These are phyloP conservation scores for Globisporangium perplexum DNA, from an alignment of 352 stramenopile genomes.

Conservation along the genomic window DNA sequence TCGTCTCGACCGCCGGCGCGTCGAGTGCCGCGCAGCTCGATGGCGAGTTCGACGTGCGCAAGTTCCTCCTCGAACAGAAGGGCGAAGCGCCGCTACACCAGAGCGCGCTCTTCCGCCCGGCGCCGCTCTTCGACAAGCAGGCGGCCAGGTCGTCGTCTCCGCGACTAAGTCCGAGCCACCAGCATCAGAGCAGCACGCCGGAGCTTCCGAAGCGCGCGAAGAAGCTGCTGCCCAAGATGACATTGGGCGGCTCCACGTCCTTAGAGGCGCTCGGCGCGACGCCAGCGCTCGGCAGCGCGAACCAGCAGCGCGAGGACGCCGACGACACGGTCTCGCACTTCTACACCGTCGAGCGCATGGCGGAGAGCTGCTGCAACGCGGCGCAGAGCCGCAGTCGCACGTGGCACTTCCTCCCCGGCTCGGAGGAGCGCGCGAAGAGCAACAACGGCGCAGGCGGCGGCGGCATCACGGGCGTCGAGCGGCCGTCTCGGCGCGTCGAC, in stretches of 20 bases:
- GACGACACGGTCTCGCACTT: slow-evolving; percentile 53
- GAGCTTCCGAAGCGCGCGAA: slow-evolving; percentile 10
- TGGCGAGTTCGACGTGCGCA: slow-evolving; percentile 52
- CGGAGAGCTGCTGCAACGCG: slow-evolving; percentile 63
- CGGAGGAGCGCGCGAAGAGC: slow-evolving; percentile 50
- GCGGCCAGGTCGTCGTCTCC: slow-evolving; percentile 1
- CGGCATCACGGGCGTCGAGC: slow-evolving; percentile 44
- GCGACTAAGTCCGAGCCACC: slow-evolving; percentile 1
- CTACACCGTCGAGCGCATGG: slow-evolving; percentile 74
- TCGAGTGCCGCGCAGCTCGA: not conserved
- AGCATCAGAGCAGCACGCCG: not conserved
- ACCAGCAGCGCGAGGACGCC: slow-evolving; percentile 20
- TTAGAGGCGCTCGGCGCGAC: not conserved
- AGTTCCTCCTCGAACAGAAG: slow-evolving; percentile 66
- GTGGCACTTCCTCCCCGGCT: slow-evolving; percentile 65
- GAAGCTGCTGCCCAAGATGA: slow-evolving; percentile 15
- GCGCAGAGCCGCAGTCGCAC: slow-evolving; percentile 67
- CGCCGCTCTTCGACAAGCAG: slow-evolving; percentile 16
- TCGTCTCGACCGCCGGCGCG: not conserved
- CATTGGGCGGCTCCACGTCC: not conserved
- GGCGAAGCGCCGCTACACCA: slow-evolving; percentile 40
- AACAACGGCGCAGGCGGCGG: slow-evolving; percentile 31
- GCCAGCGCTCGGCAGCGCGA: slow-evolving; percentile 5
- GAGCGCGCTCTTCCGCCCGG: slow-evolving; percentile 50
- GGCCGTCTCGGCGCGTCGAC: slow-evolving; percentile 56